phyloP scores from a whole-genome alignment of 208 protist species.

The Leishmania gerbilli region DNA sequence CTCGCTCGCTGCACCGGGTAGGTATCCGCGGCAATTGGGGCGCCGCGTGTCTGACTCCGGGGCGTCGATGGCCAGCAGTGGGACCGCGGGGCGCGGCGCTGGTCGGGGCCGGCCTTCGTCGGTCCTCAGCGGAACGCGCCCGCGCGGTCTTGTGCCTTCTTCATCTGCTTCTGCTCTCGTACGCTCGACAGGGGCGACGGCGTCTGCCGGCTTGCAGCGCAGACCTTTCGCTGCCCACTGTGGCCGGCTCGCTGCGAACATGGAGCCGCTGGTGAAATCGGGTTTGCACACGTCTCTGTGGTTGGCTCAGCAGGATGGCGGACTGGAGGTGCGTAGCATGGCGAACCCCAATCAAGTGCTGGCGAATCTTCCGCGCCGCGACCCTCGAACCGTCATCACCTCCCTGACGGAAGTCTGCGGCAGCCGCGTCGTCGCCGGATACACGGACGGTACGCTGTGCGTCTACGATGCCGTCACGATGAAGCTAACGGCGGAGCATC shows the following conservation, averaged over 20 bases:
- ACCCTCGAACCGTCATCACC: slow-evolving; percentile 44
- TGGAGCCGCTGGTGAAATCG: slow-evolving; percentile 26
- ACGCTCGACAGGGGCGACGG: not conserved
- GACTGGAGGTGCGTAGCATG: slow-evolving; percentile 63
- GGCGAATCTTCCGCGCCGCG: slow-evolving; percentile 25
- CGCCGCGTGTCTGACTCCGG: not conserved
- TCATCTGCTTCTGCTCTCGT: slow-evolving; percentile 1
- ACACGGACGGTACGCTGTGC: slow-evolving; percentile 53
- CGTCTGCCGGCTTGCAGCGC: not conserved
- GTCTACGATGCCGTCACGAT: slow-evolving; percentile 53
- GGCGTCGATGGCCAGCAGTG: not conserved
- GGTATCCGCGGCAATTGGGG: not conserved
- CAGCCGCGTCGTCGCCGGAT: slow-evolving; percentile 61
- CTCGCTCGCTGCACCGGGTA: not conserved
- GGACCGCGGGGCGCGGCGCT: not conserved
- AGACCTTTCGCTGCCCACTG: not conserved
- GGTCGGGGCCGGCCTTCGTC: not conserved
- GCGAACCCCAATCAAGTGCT: slow-evolving; percentile 46
- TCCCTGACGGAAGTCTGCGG: slow-evolving; percentile 46
- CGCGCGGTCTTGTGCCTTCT: not conserved
- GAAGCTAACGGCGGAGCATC: slow-evolving; percentile 21
- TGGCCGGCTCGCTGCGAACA: slow-evolving; percentile 28
- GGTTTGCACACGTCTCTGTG: slow-evolving; percentile 61
- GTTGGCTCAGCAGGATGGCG: slow-evolving; percentile 55
- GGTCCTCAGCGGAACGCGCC: not conserved